Evolutionary conservation across 768 basidiomycete genomes (phyloP), one percentile per base, ranked within the genome.

Genomic region (Hydnum rufescens): DNA sequence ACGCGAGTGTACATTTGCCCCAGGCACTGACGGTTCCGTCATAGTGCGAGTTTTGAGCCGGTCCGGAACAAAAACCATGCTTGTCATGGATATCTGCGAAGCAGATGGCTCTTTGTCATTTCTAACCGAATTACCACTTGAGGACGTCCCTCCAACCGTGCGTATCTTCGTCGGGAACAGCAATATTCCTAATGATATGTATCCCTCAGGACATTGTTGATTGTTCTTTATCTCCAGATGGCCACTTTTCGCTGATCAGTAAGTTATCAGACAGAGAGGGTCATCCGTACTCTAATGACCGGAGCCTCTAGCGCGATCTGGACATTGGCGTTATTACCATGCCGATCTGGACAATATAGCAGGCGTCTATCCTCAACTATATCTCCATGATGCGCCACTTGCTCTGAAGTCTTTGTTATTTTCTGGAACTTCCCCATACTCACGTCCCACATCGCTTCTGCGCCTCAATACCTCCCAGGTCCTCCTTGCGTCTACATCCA

Each of bases 81-180:
- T n/a, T n/a, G n/a, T n/a, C n/a, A n/a, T n/a, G n/a, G n/a, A 71
- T 25, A 16, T 25, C 44, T 16, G 13, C 13, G 44, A 28, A 13
- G 13, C 44, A 47, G 44, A 47, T 25, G 16, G 44, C 13, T 47
- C 16, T 16, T 25, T 47, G 16, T 16, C 44, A 47, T 47, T 28
- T 47, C 25, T 47, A 16, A 23, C 13, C 13, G 25, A 47, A 23
- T 28, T 47, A 47, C 44, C 36, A 39, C 13, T 39, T 22, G 36
- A 39, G 13, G 22, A 13, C 22, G 1, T n/a, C n/a, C n/a, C n/a
- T n/a, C n/a, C n/a, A n/a, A n/a, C n/a, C n/a, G n/a, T n/a, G n/a
- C n/a, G n/a, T n/a, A n/a, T n/a, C n/a, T n/a, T n/a, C n/a, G n/a
- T n/a, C n/a, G n/a, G n/a, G n/a, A 39, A 39, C 22, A 13, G 36